Percentiles rank a stretch among this genome's conserved stretches.
Evolutionary conservation across 2,329 filamentous ascomycete genomes (phyloP).

Genomic region (Aspergillus spinulosporus): DNA sequence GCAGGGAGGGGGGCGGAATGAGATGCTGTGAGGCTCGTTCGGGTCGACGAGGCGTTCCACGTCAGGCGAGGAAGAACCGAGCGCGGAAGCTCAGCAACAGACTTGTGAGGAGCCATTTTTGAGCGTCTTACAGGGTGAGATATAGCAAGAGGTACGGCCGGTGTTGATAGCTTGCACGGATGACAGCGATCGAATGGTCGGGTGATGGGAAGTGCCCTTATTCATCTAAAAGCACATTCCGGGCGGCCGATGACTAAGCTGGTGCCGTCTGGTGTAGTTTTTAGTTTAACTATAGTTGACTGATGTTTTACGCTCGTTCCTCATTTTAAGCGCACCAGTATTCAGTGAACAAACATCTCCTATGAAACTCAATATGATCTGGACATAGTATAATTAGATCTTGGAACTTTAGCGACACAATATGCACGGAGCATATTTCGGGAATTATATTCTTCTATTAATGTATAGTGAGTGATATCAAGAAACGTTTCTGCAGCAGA

Average conservation of each 20-base stretch:
- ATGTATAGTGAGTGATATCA: background rate
- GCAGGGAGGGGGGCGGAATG: slow-evolving; percentile 29
- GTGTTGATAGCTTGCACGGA: no score
- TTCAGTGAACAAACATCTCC: no score
- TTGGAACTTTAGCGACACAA: background rate
- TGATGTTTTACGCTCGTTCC: no score
- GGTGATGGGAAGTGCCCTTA: no score
- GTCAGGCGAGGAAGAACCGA: slow-evolving; percentile 45
- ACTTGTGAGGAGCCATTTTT: slow-evolving; percentile 44
- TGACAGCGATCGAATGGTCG: no score
- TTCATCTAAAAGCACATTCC: no score
- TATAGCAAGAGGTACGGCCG: background rate
- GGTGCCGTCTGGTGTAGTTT: no score
- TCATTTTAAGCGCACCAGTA: no score
- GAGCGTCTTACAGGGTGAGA: background rate
- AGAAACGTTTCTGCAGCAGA: background rate
- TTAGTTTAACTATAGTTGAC: no score
- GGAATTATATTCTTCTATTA: background rate
- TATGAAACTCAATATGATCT: no score
- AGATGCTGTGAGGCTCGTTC: slow-evolving; percentile 32
- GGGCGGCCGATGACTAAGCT: no score
- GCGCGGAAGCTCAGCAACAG: slow-evolving; percentile 45
- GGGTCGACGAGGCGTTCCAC: slow-evolving; percentile 41
- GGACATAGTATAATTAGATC: no score
- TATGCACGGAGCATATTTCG: background rate